Evolutionary conservation across 345 rosid species (phyloP).

Genomic region (Punica granatum): DNA sequence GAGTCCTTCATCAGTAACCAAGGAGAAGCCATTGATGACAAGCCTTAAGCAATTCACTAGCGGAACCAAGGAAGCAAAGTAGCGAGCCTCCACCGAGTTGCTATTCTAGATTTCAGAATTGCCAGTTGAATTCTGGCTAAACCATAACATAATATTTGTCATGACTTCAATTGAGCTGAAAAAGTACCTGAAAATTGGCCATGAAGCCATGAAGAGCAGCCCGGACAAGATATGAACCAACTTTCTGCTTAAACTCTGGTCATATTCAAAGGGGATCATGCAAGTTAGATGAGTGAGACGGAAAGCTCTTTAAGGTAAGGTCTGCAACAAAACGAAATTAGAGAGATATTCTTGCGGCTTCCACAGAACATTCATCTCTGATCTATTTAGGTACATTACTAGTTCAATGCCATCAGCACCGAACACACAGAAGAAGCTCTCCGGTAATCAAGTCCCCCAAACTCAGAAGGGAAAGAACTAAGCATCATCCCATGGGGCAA

Average conservation of each 20-base stretch:
- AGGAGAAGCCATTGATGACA: constrained; percentile 49
- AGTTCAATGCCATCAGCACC: too few species aligned
- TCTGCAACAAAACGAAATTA: constrained; percentile 31
- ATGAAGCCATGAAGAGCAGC: constrained; percentile 51
- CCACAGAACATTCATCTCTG: not conserved
- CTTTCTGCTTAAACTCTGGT: constrained; percentile 57
- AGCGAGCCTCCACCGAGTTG: constrained; percentile 59
- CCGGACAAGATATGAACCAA: constrained; percentile 82
- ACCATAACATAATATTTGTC: not conserved
- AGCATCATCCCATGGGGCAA: too few species aligned
- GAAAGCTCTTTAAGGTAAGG: not conserved
- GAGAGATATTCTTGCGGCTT: not conserved
- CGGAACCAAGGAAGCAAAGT: constrained; percentile 74
- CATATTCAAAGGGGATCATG: not conserved
- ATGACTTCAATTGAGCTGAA: not conserved
- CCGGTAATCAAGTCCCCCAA: too few species aligned
- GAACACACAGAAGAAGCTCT: too few species aligned
- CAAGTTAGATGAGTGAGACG: not conserved
- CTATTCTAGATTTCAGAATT: constrained; percentile 41
- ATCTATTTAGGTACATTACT: too few species aligned
- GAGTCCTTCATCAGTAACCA: constrained; percentile 45
- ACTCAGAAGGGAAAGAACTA: too few species aligned
- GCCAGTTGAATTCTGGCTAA: constrained; percentile 10
- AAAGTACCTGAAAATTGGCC: constrained; percentile 84
- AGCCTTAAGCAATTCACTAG: constrained; percentile 63